Conservation (phyloP, 371 early-diverging fungal genomes). For the Blyttiomyces sp. region DNA sequence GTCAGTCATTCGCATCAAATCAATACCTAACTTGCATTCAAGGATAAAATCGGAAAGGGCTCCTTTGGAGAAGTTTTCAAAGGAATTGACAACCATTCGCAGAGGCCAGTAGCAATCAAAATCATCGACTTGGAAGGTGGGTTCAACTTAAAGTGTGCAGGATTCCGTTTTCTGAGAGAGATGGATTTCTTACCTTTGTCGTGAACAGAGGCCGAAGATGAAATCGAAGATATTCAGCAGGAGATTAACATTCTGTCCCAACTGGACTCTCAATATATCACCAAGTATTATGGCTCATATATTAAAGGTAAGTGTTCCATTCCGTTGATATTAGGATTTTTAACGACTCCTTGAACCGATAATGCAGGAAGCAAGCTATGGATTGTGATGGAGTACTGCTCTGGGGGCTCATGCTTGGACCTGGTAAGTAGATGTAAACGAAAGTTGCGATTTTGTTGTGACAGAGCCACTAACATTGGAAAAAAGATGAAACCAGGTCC, state of each 20-base stretch:
- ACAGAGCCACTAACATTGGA: too few species aligned
- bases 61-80: conserved; percentile 43
- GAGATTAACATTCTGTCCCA: conserved; percentile 96
- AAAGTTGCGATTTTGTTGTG: neutral
- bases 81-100: conserved; percentile 31
- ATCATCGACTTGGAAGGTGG: conserved; percentile 50
- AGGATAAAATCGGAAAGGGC: conserved; percentile 36
- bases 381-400: conserved; percentile 55
- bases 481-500: conserved; percentile 40
- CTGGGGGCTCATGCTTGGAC: conserved; percentile 45
- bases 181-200: neutral
- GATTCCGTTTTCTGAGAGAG: neutral
- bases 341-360: conserved; percentile 4
- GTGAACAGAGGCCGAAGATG: conserved; percentile 79
- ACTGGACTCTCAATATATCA: conserved; percentile 84
- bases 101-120: conserved; percentile 47
- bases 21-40: neutral
- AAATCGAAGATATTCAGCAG: conserved; percentile 96
- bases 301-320: too few species aligned
- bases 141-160: neutral
- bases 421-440: conserved; percentile 29
- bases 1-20: neutral
- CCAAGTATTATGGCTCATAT: conserved; percentile 67
- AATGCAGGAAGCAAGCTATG: conserved; percentile 41
- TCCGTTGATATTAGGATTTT: neutral